Percentiles rank a stretch among this genome's conserved stretches.
Conservation (phyloP, 345 rosid genomes). For the Aquilaria yunnanensis region DNA sequence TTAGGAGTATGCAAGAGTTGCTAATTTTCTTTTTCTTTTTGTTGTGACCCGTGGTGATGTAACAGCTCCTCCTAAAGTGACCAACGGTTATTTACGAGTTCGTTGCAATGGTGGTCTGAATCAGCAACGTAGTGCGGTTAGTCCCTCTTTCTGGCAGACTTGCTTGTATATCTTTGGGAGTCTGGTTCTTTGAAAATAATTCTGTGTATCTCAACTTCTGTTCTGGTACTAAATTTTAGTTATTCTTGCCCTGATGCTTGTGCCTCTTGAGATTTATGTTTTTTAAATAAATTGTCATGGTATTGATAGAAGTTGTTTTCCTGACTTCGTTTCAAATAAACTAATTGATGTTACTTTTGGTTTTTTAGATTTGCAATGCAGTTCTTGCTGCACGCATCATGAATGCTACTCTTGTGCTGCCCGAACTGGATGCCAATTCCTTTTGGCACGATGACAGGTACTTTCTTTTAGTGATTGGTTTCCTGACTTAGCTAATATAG, state of each 20-base stretch:
- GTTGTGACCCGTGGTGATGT: conserved; percentile 12
- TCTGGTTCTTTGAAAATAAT: too few relatives aligned
- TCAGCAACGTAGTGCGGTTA: conserved; percentile 97
- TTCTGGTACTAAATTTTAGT: too few relatives aligned
- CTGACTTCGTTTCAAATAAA: conserved; percentile 1
- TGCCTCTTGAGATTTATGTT: too few relatives aligned
- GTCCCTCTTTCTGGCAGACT: conserved; percentile 20
- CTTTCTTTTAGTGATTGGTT: conserved; percentile 7
- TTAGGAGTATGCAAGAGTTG: background rate
- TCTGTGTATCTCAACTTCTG: too few relatives aligned
- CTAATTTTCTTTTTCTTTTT: background rate
- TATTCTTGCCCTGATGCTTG: too few relatives aligned
- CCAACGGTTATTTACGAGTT: conserved; percentile 89
- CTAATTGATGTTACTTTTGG: conserved; percentile 9
- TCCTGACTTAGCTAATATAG: background rate
- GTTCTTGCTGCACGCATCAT: conserved; percentile 99
- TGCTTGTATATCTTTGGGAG: background rate
- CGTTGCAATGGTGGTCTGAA: conserved; percentile 98
- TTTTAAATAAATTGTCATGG: too few relatives aligned
- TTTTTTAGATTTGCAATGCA: conserved; percentile 87
- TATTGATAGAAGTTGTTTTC: too few relatives aligned
- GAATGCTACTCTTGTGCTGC: conserved; percentile 98
- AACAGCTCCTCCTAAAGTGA: conserved; percentile 84
- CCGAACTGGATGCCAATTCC: conserved; percentile 96
- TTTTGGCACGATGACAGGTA: conserved; percentile 99